Percentiles rank a stretch among this genome's conserved stretches.
These are phyloP conservation scores for Pythium sukuiense DNA, from an alignment of 352 stramenopile species.

Conservation along the genomic window DNA sequence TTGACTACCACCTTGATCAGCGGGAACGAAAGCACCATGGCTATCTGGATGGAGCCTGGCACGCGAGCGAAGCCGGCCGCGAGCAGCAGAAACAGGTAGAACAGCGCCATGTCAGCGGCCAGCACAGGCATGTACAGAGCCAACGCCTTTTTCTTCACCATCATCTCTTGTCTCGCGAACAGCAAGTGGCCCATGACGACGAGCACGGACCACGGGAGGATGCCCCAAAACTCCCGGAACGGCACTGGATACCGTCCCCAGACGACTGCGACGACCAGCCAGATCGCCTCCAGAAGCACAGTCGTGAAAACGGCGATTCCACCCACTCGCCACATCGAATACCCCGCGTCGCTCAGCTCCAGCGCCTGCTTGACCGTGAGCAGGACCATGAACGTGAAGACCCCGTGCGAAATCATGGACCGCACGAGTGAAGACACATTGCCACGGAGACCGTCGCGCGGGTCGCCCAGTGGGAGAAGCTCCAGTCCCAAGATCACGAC, in stretches of 20 bases:
- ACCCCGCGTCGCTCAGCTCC: slow-evolving; percentile 12
- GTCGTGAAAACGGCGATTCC: slow-evolving; percentile 2
- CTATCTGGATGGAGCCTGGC: not conserved
- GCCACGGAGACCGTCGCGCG: slow-evolving; percentile 16
- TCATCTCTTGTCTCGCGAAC: slow-evolving; percentile 6
- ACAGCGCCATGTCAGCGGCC: slow-evolving; percentile 16
- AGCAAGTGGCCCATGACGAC: slow-evolving; percentile 13
- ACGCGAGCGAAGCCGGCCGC: slow-evolving; percentile 12
- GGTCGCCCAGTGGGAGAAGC: slow-evolving; percentile 13
- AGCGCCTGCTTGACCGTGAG: slow-evolving; percentile 25
- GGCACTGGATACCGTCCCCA: slow-evolving; percentile 23
- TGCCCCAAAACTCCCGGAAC: slow-evolving; percentile 22
- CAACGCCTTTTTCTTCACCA: slow-evolving; percentile 7
- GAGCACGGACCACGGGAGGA: slow-evolving; percentile 4
- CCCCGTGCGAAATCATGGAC: slow-evolving; percentile 24
- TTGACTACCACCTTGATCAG: slow-evolving; percentile 19
- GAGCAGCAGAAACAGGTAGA: slow-evolving; percentile 22
- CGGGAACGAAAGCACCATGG: slow-evolving; percentile 12
- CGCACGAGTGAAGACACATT: slow-evolving; percentile 3
- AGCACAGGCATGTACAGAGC: slow-evolving; percentile 19
- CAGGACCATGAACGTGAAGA: slow-evolving; percentile 22
- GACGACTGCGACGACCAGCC: slow-evolving; percentile 14
- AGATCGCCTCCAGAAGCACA: slow-evolving; percentile 8
- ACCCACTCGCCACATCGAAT: slow-evolving; percentile 9
- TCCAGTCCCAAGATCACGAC: not conserved